Conservation (phyloP, 306 rosid species). For the Inga leiocalycina region DNA sequence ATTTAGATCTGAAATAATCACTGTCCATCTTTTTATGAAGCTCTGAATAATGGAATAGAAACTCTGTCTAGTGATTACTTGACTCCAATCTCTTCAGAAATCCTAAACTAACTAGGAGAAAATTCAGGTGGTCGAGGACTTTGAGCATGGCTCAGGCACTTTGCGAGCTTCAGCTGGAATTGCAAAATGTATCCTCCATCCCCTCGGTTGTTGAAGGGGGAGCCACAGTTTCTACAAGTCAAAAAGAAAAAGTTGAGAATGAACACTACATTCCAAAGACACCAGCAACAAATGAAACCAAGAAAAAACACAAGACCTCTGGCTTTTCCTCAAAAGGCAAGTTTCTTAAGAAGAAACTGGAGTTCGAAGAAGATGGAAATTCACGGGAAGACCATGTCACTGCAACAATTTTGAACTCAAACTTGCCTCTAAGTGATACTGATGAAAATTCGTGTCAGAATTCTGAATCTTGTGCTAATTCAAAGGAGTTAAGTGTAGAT, state of each 20-base stretch:
- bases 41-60: not conserved
- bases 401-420: not conserved
- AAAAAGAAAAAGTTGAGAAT: slow-evolving; percentile 24
- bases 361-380: slow-evolving; percentile 30
- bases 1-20: not conserved
- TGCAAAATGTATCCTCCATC: slow-evolving; percentile 22
- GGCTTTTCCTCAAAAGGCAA: slow-evolving; percentile 20
- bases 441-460: slow-evolving; percentile 24
- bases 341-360: slow-evolving; percentile 18
- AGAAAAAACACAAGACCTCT: slow-evolving; percentile 7
- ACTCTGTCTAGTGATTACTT: not conserved
- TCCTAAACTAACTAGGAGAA: not conserved
- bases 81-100: not conserved
- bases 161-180: slow-evolving; percentile 58
- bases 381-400: not conserved
- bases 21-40: not conserved
- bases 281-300: slow-evolving; percentile 41
- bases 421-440: slow-evolving; percentile 17
- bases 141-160: slow-evolving; percentile 60
- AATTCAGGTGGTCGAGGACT: slow-evolving; percentile 57
- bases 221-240: not conserved
- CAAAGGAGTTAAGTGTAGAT: not conserved
- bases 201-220: not conserved
- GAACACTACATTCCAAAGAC: slow-evolving; percentile 42
- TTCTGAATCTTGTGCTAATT: slow-evolving; percentile 3